These are phyloP conservation scores for Sordariomycetes sp. DNA, from an alignment of 2,329 filamentous ascomycete species.

Conservation along the genomic window DNA sequence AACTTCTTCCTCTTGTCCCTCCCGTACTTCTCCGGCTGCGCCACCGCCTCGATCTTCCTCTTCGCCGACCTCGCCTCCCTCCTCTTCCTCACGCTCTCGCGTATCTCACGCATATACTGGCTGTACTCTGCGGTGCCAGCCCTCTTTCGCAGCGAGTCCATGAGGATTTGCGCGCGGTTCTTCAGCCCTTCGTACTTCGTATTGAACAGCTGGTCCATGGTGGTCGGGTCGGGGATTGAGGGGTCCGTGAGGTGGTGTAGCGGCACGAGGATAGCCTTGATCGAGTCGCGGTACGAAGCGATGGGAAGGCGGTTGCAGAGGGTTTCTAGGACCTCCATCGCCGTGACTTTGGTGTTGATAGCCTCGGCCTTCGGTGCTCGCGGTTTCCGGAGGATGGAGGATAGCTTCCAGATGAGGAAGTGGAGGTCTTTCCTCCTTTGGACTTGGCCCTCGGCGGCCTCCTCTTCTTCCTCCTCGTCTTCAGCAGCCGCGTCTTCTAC, in stretches of 20 bases:
- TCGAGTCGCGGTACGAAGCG: conserved; percentile 46
- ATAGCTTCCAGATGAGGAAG: conserved; percentile 70
- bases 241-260: conserved; percentile 80
- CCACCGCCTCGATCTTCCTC: conserved; percentile 79
- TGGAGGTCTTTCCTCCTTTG: conserved; percentile 29
- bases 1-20: conserved; percentile 73
- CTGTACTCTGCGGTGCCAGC: conserved; percentile 74
- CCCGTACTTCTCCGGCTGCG: conserved; percentile 68
- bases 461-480: conserved; percentile 17
- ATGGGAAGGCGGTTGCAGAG: conserved; percentile 52
- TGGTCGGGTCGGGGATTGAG: conserved; percentile 60
- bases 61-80: conserved; percentile 70
- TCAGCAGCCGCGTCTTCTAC: conserved; percentile 28
- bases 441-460: conserved; percentile 7
- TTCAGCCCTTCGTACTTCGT: conserved; percentile 60
- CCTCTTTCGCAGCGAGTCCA: conserved; percentile 76
- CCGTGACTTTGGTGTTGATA: conserved; percentile 64
- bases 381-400: conserved; percentile 69
- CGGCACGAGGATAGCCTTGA: conserved; percentile 48
- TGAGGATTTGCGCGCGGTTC: conserved; percentile 61
- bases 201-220: conserved; percentile 59
- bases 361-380: conserved; percentile 50
- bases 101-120: conserved; percentile 59
- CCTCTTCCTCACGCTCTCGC: conserved; percentile 59
- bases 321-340: conserved; percentile 63